A percentile compares a stretch with the other conserved stretches of the same genome.
phyloP scores from a whole-genome alignment of 2,329 filamentous ascomycete species.

The Magnaporthales sp. region DNA sequence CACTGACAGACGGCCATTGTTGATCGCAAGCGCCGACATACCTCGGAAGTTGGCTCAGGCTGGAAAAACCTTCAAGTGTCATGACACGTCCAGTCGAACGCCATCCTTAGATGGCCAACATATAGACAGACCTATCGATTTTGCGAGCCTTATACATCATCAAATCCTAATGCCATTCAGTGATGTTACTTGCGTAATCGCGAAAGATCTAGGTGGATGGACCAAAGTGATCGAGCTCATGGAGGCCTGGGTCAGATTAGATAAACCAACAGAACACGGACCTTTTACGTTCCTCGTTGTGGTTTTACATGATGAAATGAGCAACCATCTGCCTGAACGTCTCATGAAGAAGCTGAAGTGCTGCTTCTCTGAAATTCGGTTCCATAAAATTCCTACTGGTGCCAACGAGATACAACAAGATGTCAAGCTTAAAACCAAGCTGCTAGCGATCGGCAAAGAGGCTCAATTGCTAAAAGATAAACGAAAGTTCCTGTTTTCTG shows the following conservation, averaged over 20 bases:
- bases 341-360: not conserved
- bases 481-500: not conserved
- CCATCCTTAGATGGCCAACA: not conserved
- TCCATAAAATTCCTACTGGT: not conserved
- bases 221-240: not conserved
- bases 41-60: too few species aligned
- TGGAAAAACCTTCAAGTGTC: too few species aligned
- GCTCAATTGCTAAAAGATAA: not conserved
- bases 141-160: not conserved
- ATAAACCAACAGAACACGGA: not conserved
- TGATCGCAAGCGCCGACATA: too few species aligned
- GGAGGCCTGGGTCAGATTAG: not conserved
- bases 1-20: too few species aligned
- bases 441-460: not conserved
- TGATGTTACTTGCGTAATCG: not conserved
- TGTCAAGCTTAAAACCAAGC: not conserved
- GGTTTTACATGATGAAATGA: not conserved
- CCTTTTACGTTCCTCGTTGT: not conserved
- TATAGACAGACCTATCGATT: constrained; percentile 1
- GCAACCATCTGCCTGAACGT: not conserved
- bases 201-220: not conserved
- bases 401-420: not conserved
- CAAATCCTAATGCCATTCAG: not conserved
- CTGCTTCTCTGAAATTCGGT: not conserved
- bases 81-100: too few species aligned